These are phyloP conservation scores for Urochloa ruziziensis DNA, from an alignment of 176 grass and related monocot species.

Conservation along the genomic window DNA sequence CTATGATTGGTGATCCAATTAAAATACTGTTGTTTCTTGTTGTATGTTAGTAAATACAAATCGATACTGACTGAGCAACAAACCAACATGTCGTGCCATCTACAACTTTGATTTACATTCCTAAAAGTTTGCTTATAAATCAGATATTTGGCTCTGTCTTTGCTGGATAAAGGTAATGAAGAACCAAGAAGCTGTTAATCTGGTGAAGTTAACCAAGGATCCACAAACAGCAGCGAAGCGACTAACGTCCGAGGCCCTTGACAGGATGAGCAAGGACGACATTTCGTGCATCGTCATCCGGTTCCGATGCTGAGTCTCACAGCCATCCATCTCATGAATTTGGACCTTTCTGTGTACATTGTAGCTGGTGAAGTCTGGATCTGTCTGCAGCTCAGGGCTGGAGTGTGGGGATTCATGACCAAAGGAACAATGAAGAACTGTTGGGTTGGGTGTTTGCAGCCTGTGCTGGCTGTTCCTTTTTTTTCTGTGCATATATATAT, in stretches of 20 bases:
- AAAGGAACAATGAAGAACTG: not conserved
- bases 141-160: not conserved
- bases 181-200: conserved; percentile 78
- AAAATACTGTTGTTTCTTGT: not conserved
- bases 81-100: not conserved
- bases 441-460: not conserved
- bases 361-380: conserved; percentile 15
- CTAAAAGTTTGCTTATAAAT: not conserved
- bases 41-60: not conserved
- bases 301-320: conserved; percentile 49
- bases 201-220: conserved; percentile 76
- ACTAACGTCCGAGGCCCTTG: conserved; percentile 59
- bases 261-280: conserved; percentile 77
- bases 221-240: conserved; percentile 73
- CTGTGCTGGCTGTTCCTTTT: not conserved
- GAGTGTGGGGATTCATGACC: not conserved
- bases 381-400: not conserved
- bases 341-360: conserved; percentile 6
- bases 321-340: not conserved
- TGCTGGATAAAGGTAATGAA: conserved; percentile 63
- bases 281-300: conserved; percentile 87
- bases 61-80: not conserved
- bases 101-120: not conserved
- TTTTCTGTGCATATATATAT: conserved; percentile 19
- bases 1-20: not conserved